These are phyloP conservation scores for Mycena filopes DNA, from an alignment of 768 basidiomycete species.

Conservation along the genomic window DNA sequence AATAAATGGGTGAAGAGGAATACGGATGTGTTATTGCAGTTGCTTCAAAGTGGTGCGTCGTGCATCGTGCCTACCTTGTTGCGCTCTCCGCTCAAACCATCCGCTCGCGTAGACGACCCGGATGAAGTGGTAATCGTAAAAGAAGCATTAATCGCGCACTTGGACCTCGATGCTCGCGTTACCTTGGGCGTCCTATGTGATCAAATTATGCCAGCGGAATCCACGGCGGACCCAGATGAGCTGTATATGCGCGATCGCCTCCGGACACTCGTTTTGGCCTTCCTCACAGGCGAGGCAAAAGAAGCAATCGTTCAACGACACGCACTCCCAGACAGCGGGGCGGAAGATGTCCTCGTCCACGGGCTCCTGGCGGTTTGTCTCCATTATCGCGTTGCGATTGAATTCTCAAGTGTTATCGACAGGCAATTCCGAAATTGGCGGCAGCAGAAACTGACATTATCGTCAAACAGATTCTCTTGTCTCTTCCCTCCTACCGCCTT, in stretches of 20 bases:
- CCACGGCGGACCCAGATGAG: conserved; percentile 65
- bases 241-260: conserved; percentile 64
- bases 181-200: conserved; percentile 77
- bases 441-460: conserved; percentile 55
- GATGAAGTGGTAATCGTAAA: conserved; percentile 73
- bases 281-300: conserved; percentile 65
- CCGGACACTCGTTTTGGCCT: conserved; percentile 67
- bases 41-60: conserved; percentile 76
- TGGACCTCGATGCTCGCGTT: conserved; percentile 69
- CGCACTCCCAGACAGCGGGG: conserved; percentile 53
- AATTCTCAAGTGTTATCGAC: conserved; percentile 15
- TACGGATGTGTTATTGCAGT: conserved; percentile 78
- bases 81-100: not conserved
- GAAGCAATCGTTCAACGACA: conserved; percentile 55
- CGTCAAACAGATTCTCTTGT: conserved; percentile 63
- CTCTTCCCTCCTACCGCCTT: conserved; percentile 56
- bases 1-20: conserved; percentile 74
- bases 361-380: conserved; percentile 61
- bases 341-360: conserved; percentile 59
- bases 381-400: not conserved
- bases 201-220: conserved; percentile 65
- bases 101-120: conserved; percentile 62
- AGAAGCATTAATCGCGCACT: conserved; percentile 66
- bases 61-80: not conserved
- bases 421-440: conserved; percentile 63